A percentile compares a stretch with the other conserved stretches of the same genome.
phyloP scores from a whole-genome alignment of 2,329 filamentous ascomycete genomes.

The Emmonsiellopsis sp. region DNA sequence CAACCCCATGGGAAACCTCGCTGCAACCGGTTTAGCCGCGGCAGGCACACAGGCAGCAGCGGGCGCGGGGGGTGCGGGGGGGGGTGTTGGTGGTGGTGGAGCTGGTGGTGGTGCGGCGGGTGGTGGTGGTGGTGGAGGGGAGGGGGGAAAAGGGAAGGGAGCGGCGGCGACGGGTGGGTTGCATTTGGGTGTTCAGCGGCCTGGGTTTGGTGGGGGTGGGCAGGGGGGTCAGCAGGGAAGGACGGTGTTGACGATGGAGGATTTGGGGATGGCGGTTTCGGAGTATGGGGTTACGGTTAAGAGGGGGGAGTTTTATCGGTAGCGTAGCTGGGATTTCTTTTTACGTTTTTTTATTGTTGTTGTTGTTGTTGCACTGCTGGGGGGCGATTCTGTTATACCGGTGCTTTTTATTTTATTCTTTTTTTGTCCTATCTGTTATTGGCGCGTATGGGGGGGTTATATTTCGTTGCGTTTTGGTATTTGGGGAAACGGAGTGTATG shows the following conservation, averaged over 20 bases:
- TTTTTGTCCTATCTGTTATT: neutral
- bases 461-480: too few species aligned
- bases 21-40: conserved; percentile 50
- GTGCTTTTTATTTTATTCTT: neutral
- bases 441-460: too few species aligned
- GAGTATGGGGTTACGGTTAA: conserved; percentile 98
- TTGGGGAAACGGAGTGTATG: too few species aligned
- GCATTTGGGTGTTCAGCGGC: conserved; percentile 63
- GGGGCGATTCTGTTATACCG: neutral
- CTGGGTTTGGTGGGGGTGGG: conserved; percentile 78
- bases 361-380: conserved; percentile 1
- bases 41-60: conserved; percentile 44
- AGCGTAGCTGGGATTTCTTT: conserved; percentile 29
- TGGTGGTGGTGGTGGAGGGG: conserved; percentile 39
- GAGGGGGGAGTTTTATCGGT: conserved; percentile 93
- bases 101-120: conserved; percentile 30
- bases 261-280: conserved; percentile 92
- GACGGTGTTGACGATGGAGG: conserved; percentile 97
- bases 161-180: conserved; percentile 37
- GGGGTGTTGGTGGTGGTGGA: conserved; percentile 42
- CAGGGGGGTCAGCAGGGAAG: conserved; percentile 74
- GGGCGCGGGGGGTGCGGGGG: conserved; percentile 47
- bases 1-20: conserved; percentile 80
- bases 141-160: conserved; percentile 36
- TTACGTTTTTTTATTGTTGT: conserved; percentile 2